phyloP scores from a whole-genome alignment of 75 land plant genomes.

The Larix kaempferi region DNA sequence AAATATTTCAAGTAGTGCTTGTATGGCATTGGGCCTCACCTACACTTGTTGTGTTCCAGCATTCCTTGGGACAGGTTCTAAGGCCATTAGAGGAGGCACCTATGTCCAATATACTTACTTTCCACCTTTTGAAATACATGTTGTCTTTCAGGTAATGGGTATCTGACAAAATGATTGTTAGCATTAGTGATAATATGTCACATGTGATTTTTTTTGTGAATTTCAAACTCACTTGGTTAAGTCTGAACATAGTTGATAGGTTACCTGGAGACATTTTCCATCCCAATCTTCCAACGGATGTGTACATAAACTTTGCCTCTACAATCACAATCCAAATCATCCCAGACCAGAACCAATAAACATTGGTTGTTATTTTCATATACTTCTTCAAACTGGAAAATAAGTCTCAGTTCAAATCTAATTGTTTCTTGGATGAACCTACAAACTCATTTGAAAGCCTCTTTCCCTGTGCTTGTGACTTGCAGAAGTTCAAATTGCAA shows the following conservation, averaged over 20 bases:
- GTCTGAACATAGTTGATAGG: slow-evolving; percentile 91
- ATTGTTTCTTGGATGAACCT: no score
- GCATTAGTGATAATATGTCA: background rate
- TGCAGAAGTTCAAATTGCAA: no score
- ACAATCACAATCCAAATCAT: no score
- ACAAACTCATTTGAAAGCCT: no score
- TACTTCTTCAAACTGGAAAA: no score
- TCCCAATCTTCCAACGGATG: slow-evolving; percentile 88
- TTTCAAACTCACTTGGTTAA: slow-evolving; percentile 74
- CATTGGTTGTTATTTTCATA: no score
- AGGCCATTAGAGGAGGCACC: slow-evolving; percentile 70
- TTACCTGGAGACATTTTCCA: slow-evolving; percentile 75
- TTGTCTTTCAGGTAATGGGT: slow-evolving; percentile 70
- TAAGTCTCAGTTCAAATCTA: no score
- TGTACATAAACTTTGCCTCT: slow-evolving; percentile 38
- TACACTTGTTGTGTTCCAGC: slow-evolving; percentile 45
- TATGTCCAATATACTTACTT: slow-evolving; percentile 86
- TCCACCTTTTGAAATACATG: slow-evolving; percentile 95
- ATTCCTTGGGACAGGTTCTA: slow-evolving; percentile 51
- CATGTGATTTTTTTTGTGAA: background rate
- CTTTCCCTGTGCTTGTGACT: no score
- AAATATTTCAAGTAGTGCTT: slow-evolving; percentile 94
- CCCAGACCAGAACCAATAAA: no score
- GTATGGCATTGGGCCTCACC: slow-evolving; percentile 97
- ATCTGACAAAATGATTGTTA: slow-evolving; percentile 35